Base-by-base conservation (phyloP, 495 filamentous ascomycete species). In the Apodospora peruviana region DNA sequence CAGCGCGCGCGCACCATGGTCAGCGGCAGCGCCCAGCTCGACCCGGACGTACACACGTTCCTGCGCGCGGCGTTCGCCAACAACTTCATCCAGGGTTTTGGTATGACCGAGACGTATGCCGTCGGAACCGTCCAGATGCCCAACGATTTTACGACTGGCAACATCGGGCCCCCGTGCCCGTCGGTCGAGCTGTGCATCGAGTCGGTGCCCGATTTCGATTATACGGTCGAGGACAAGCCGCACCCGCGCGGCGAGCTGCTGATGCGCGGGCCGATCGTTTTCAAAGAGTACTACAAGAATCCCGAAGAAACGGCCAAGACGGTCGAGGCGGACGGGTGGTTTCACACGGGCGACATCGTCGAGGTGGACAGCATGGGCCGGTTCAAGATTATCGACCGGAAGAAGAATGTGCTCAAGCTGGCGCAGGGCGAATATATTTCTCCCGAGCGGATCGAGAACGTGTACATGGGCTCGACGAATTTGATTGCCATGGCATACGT, bases 371-470 rank as follows among this genome's bases (percentile, higher is more conserved):
- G 81, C 43, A 67, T 85, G 58, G 93, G 93, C 48, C 87, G 94
- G 47, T 87, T 97, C 72, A 82, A 80, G 57, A 91, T 98, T 67
- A 85, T 98, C 58, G 93, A 98, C 69, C 90, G 93, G 53, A 84
- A 90, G 59, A 98, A 98, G 85, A 97, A 98, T 68, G 87, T 97
- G 14, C 83, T 98, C 61, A 98, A 98, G 79, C 80, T 98, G 37
- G 86, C 93, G 0, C 93, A 98, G 65, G 93, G 93, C 64, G 93
- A 98, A 73, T 98, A 98, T 66, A 88, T 98, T 57, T 96, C 90
- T 23, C 93, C 93, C 20, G 93, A 98, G 72, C 87, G 91, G 24
- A 84, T 98, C 59, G 93, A 98, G 76, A 96, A 96, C 69, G 82
- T 94, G 16, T 88, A 90, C 63, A 77, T 96, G 48, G 86, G 86